Evolutionary conservation across 768 basidiomycete genomes (phyloP).

Genomic region (Mycena polygramma): DNA sequence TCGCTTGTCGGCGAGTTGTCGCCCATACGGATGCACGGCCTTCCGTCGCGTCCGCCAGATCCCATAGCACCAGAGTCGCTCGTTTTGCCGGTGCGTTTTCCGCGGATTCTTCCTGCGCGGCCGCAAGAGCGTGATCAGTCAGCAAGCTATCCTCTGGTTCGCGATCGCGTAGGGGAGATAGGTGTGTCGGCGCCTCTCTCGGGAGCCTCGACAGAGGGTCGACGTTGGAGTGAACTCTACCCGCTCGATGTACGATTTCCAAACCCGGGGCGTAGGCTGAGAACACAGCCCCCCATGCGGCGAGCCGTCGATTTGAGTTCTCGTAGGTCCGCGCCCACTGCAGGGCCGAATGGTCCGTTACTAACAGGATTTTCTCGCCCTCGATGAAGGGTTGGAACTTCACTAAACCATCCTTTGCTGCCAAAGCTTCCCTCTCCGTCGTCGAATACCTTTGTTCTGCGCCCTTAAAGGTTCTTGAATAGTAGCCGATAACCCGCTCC

Average conservation of each 20-base stretch:
- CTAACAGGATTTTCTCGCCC: constrained; percentile 40
- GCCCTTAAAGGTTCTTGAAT: constrained; percentile 37
- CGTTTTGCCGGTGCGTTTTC: no score
- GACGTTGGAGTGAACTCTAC: constrained; percentile 23
- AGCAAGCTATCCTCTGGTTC: background rate
- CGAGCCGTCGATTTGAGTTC: constrained; percentile 32
- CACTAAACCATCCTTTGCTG: constrained; percentile 43
- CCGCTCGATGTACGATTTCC: constrained; percentile 16
- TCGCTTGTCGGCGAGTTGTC: no score
- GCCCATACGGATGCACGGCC: no score
- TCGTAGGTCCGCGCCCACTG: constrained; percentile 30
- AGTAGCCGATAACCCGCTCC: constrained; percentile 42
- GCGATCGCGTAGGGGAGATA: background rate
- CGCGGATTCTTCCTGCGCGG: background rate
- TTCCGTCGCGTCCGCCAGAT: no score
- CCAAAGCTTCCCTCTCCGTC: constrained; percentile 46
- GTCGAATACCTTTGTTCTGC: constrained; percentile 44
- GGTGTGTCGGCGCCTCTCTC: background rate
- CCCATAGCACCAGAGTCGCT: no score
- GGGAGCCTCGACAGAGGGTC: constrained; percentile 17
- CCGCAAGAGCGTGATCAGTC: background rate
- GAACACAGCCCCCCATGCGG: constrained; percentile 44
- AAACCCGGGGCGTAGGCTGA: constrained; percentile 20
- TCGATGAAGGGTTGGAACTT: constrained; percentile 47
- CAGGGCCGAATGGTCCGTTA: constrained; percentile 30